Evolutionary conservation across 805 yeast species (phyloP), one percentile per base, ranked within the genome.

Genomic region (Tetrapisispora phaffii): DNA sequence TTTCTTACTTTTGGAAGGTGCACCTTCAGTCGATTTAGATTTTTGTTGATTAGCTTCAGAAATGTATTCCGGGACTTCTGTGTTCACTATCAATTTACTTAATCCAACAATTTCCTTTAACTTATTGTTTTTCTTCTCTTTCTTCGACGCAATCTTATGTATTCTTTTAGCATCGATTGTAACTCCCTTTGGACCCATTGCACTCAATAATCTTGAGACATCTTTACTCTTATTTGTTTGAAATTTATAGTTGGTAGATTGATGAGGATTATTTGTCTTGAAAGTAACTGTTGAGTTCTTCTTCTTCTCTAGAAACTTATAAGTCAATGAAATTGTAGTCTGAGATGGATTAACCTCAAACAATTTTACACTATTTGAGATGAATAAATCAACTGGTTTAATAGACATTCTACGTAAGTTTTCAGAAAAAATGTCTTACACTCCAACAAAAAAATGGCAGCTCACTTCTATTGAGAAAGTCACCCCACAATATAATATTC

Each of bases 131-230:
- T 45, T 44, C 13, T 41, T 48, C 23, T 43, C 45, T 46, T 53
- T 58, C 44, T 53, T 60, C 19, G 62, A 10, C 8, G 3, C 15
- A 28, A 26, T 26, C 26, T 38, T 38, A 16, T 38, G 41, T 26
- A 38, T 49, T 44, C 49, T 54, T 3, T 54, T 54, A n/a, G 55
- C 51, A 17, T 50, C 48, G 12, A 61, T 48, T 15, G 64, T 49
- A 42, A 80, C 82, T 4, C 80, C 80, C 44, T 72, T 67, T 5
- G 88, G 88, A 0, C 95, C 95, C 40, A 87, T 57, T 7, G 85
- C 82, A 41, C 85, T 75, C 59, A 85, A 66, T 20, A 87, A 58
- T 52, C 89, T 74, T 21, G 85, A 78, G 38, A 88, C 74, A 60
- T 87, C 95, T 59, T 86, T 85, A 40, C 73, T 65, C 51, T 81